Percentiles rank a stretch among this genome's conserved stretches.
Evolutionary conservation across 345 rosid species (phyloP).

Genomic region (Salix purpurea): DNA sequence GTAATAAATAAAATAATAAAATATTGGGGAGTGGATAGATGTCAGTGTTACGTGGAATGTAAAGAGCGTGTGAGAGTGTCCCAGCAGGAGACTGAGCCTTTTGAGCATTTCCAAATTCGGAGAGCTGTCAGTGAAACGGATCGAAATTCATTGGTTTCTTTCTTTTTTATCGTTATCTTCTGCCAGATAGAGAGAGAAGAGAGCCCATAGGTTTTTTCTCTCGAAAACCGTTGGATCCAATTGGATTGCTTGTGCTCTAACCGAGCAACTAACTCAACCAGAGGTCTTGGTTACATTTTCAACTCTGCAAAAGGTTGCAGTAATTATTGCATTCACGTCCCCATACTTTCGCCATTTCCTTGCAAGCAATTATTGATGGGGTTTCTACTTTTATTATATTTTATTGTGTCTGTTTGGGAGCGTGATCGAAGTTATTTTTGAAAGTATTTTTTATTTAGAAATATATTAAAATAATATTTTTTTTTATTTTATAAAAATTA

Average conservation of each 20-base stretch:
- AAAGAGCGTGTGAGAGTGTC: not conserved
- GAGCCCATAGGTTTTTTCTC: conserved; percentile 23
- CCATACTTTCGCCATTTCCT: not conserved
- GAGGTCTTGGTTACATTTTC: not conserved
- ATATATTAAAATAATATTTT: no score
- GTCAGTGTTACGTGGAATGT: conserved; percentile 8
- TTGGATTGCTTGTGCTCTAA: not conserved
- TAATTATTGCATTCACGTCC: conserved; percentile 13
- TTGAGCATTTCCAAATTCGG: not conserved
- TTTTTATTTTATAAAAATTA: no score
- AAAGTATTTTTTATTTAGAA: no score
- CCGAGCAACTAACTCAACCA: conserved; percentile 6
- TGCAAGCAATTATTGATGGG: not conserved
- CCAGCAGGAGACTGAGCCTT: not conserved
- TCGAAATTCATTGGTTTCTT: not conserved
- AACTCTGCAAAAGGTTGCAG: not conserved
- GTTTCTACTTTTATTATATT: not conserved
- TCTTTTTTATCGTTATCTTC: not conserved
- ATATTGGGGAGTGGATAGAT: not conserved
- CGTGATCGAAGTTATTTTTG: fast-evolving
- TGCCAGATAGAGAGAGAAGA: not conserved
- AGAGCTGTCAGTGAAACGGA: conserved; percentile 6
- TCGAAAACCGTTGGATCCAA: conserved; percentile 28
- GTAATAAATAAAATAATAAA: not conserved
- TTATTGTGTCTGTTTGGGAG: no score